These are phyloP conservation scores for Leccinum fibrillosum DNA, from an alignment of 768 basidiomycete species.

Conservation along the genomic window DNA sequence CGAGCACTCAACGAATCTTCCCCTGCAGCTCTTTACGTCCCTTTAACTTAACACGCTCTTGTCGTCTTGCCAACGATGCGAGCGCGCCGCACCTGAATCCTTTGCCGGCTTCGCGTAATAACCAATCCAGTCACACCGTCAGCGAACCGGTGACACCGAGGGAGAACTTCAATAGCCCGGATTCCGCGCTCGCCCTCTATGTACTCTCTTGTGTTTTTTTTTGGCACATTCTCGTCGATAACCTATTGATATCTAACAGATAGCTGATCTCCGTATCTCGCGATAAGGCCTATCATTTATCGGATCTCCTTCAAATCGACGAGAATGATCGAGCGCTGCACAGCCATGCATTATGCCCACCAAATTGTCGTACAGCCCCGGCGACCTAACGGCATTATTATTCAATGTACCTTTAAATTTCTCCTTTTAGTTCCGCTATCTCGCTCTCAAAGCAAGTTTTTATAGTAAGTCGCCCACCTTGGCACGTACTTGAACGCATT, in stretches of 20 bases:
- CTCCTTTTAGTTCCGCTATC: background rate
- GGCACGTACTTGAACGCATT: background rate
- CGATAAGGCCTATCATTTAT: background rate
- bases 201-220: background rate
- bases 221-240: background rate
- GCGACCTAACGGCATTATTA: background rate
- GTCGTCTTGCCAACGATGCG: background rate
- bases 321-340: conserved; percentile 10
- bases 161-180: background rate
- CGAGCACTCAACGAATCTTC: background rate
- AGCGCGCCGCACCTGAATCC: background rate
- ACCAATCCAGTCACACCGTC: background rate
- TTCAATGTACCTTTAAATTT: background rate
- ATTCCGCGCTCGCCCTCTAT: background rate
- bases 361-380: background rate
- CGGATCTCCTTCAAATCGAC: background rate
- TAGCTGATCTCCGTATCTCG: background rate
- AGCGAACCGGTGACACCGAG: background rate
- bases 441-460: background rate
- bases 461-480: background rate
- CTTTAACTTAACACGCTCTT: background rate
- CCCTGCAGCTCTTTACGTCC: background rate
- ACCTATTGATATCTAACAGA: background rate
- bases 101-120: background rate
- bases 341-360: background rate